Conservation (phyloP, 1,284 basidiomycete species). For the Rhodotorula sp. region DNA sequence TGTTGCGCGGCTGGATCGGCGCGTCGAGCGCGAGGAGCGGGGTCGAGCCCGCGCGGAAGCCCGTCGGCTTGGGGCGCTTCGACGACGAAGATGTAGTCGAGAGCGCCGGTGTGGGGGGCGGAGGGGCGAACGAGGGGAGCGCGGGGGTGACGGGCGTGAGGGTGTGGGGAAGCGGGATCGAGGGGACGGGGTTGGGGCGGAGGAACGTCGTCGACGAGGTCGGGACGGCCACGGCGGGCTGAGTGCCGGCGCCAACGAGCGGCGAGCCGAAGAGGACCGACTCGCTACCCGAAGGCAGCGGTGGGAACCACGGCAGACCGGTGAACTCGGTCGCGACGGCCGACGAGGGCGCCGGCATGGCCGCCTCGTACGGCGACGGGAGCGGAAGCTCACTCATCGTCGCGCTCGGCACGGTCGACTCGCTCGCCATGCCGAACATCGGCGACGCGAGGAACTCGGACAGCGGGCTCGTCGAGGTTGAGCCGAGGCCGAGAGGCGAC, state of each 20-base stretch:
- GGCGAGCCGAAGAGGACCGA: not conserved
- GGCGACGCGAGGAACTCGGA: slow-evolving; percentile 34
- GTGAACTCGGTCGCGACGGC: not conserved
- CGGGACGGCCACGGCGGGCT: not conserved
- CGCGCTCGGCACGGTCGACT: slow-evolving; percentile 3
- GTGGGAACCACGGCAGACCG: slow-evolving; percentile 11
- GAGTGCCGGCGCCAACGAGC: not conserved
- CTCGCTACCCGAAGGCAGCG: not conserved
- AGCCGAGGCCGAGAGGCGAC: slow-evolving; percentile 28
- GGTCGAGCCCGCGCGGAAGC: slow-evolving; percentile 27
- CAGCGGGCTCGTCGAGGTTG: slow-evolving; percentile 13
- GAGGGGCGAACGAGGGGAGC: too few species aligned
- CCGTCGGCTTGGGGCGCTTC: slow-evolving; percentile 20
- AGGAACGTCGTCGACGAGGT: not conserved
- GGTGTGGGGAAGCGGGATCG: slow-evolving; percentile 47
- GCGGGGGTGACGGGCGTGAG: slow-evolving; percentile 45
- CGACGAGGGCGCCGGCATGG: not conserved
- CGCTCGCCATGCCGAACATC: slow-evolving; percentile 21
- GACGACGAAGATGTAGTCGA: not conserved
- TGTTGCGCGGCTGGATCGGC: slow-evolving; percentile 55
- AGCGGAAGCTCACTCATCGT: slow-evolving; percentile 51
- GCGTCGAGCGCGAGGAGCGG: slow-evolving; percentile 36
- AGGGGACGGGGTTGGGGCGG: slow-evolving; percentile 45
- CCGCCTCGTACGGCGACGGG: slow-evolving; percentile 29
- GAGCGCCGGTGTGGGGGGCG: not conserved